Evolutionary conservation across 768 basidiomycete species (phyloP).

Genomic region (Rhizopogon vesiculosus): DNA sequence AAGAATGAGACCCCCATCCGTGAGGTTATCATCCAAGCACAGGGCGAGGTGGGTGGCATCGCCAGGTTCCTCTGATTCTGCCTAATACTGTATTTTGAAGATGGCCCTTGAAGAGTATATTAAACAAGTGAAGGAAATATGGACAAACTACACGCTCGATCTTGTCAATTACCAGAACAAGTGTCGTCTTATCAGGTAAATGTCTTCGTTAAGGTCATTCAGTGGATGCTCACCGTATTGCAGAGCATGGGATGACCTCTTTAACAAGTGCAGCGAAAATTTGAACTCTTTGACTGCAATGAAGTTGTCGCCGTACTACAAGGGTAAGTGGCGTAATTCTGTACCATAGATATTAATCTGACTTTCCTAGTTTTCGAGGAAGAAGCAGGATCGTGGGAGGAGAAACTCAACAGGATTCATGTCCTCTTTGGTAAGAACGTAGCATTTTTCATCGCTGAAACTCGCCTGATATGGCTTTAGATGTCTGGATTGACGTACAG

Average conservation of each 20-base stretch:
- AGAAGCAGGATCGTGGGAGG: conserved; percentile 93
- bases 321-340: conserved; percentile 47
- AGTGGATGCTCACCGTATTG: conserved; percentile 6
- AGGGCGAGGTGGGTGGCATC: conserved; percentile 72
- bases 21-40: conserved; percentile 94
- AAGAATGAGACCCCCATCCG: conserved; percentile 88
- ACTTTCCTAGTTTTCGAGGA: conserved; percentile 72
- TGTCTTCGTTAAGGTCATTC: neutral
- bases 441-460: neutral
- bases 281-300: conserved; percentile 93
- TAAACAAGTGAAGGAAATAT: conserved; percentile 93
- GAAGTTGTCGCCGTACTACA: conserved; percentile 98
- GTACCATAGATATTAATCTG: neutral
- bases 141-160: conserved; percentile 94
- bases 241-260: conserved; percentile 95
- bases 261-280: conserved; percentile 96
- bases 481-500: conserved; percentile 99
- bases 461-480: conserved; percentile 32
- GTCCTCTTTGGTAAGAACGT: conserved; percentile 81
- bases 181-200: conserved; percentile 86
- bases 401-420: conserved; percentile 93
- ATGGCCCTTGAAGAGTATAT: conserved; percentile 96
- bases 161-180: conserved; percentile 99
- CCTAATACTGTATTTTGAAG: conserved; percentile 35
- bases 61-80: neutral